phyloP scores from a whole-genome alignment of 129 eudicot genomes.

The Rutidosis leptorrhynchoides region DNA sequence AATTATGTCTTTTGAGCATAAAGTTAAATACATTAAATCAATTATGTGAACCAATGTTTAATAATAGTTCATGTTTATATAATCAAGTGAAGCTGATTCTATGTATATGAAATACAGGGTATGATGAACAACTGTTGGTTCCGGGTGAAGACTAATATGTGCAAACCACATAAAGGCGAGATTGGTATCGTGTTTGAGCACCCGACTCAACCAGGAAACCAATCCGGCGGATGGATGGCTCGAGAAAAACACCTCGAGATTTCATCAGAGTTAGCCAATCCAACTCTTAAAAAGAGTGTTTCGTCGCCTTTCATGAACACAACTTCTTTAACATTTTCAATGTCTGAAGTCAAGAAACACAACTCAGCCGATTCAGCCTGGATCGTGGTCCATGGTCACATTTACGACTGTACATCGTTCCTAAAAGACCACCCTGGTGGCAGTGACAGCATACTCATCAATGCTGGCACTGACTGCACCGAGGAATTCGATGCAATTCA shows the following conservation, averaged over 20 bases:
- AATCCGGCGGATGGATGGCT: conserved; percentile 98
- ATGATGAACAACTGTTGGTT: conserved; percentile 99
- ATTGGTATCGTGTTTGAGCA: conserved; percentile 93
- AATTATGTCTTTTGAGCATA: too few species aligned
- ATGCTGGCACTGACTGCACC: conserved; percentile 93
- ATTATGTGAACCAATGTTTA: too few species aligned
- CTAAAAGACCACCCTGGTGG: conserved; percentile 96
- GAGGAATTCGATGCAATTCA: conserved; percentile 97
- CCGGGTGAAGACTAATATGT: conserved; percentile 80
- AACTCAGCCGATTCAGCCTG: conserved; percentile 80
- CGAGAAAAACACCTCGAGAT: conserved; percentile 63
- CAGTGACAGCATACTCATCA: conserved; percentile 81
- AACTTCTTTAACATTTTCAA: conserved; percentile 41
- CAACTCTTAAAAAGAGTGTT: conserved; percentile 58
- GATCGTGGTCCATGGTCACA: conserved; percentile 96
- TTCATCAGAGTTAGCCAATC: conserved; percentile 41
- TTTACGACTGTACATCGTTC: conserved; percentile 79
- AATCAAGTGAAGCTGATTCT: neutral
- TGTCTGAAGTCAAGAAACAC: conserved; percentile 76
- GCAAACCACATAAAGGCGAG: conserved; percentile 94
- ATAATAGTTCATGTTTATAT: neutral
- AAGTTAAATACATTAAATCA: too few species aligned
- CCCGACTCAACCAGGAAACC: conserved; percentile 96
- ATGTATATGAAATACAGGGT: conserved; percentile 43
- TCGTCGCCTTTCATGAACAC: conserved; percentile 94